phyloP scores from a whole-genome alignment of 257 asterid species.

The Euphrasia confusa region DNA sequence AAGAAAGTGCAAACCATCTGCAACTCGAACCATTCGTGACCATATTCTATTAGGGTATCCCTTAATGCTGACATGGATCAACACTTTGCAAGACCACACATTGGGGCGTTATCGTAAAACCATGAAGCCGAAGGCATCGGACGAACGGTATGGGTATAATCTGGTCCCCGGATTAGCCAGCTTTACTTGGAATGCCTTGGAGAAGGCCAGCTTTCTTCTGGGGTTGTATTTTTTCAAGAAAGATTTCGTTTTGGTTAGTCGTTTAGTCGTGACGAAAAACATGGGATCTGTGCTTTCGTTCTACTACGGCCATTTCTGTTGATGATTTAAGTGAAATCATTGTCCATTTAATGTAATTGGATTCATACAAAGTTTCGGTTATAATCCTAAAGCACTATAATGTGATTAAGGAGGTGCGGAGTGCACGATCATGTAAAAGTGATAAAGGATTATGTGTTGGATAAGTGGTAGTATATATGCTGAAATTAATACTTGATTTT shows the following conservation, averaged over 20 bases:
- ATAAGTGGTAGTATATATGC: too few relatives aligned
- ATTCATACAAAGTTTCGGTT: too few relatives aligned
- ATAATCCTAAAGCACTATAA: too few relatives aligned
- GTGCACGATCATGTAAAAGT: too few relatives aligned
- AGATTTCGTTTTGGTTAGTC: conserved; percentile 45
- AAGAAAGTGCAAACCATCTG: conserved; percentile 14
- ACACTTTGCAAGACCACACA: conserved; percentile 1
- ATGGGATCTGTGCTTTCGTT: conserved; percentile 44
- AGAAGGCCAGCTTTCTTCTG: conserved; percentile 49
- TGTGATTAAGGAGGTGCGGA: too few relatives aligned
- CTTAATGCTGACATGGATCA: conserved; percentile 30
- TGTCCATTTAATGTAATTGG: too few relatives aligned
- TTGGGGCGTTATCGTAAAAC: conserved; percentile 13
- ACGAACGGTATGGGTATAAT: conserved; percentile 10
- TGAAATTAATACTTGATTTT: too few relatives aligned
- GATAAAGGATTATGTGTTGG: too few relatives aligned
- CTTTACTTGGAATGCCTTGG: conserved; percentile 46
- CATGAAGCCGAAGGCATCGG: neutral
- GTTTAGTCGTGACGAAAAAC: conserved; percentile 49
- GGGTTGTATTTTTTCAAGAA: conserved; percentile 63
- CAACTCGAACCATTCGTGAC: neutral
- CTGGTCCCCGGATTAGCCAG: conserved; percentile 44
- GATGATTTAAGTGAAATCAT: too few relatives aligned
- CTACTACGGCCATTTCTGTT: conserved; percentile 63
- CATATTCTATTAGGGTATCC: conserved; percentile 37